Evolutionary conservation across 2,329 filamentous ascomycete species (phyloP).

Genomic region (Colletotrichum sp.): DNA sequence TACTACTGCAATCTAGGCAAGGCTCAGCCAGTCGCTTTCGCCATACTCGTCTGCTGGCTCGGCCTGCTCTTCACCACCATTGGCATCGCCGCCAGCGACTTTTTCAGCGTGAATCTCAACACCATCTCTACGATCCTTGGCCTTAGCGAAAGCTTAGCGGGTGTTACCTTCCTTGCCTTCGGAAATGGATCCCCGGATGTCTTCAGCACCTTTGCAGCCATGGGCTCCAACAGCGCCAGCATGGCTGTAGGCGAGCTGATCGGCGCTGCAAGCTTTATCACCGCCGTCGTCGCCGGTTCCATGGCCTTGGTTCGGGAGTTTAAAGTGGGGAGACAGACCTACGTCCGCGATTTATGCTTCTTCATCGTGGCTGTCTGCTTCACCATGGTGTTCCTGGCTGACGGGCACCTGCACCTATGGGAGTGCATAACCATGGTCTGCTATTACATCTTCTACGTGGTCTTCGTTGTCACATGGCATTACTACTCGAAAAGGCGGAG

Average conservation of each 20-base stretch:
- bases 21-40: slow-evolving; percentile 78
- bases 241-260: slow-evolving; percentile 95
- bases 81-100: slow-evolving; percentile 96
- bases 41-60: slow-evolving; percentile 81
- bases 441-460: slow-evolving; percentile 90
- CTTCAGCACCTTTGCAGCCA: slow-evolving; percentile 97
- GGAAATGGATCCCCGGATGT: slow-evolving; percentile 98
- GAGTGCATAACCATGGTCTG: slow-evolving; percentile 90
- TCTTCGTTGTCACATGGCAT: slow-evolving; percentile 89
- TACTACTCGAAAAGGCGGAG: slow-evolving; percentile 75
- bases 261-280: slow-evolving; percentile 94
- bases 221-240: slow-evolving; percentile 96
- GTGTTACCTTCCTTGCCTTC: slow-evolving; percentile 95
- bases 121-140: slow-evolving; percentile 89
- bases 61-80: slow-evolving; percentile 93
- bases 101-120: slow-evolving; percentile 95
- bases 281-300: slow-evolving; percentile 91
- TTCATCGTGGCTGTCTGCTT: slow-evolving; percentile 88
- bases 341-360: slow-evolving; percentile 89
- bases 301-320: slow-evolving; percentile 98
- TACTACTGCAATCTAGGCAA: slow-evolving; percentile 84
- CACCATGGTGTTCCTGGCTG: slow-evolving; percentile 84
- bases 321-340: slow-evolving; percentile 86
- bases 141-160: slow-evolving; percentile 94
- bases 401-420: slow-evolving; percentile 85